Conservation (phyloP, 306 rosid species). For the Hippophae rhamnoides region DNA sequence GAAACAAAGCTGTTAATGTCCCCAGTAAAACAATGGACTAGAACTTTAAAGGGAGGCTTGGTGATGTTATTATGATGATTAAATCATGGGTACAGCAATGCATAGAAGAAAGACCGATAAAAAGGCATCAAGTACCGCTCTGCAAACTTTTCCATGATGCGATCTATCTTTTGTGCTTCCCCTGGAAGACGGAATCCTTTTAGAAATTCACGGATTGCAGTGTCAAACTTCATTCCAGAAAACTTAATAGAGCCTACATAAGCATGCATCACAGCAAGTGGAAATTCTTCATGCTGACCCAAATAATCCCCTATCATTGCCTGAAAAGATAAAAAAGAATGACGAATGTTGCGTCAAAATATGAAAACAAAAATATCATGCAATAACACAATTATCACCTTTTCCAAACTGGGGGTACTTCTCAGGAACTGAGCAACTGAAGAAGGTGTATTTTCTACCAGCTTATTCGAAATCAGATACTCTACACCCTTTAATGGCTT, state of each 20-base stretch:
- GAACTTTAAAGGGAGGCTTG: background rate
- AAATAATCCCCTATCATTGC: constrained; percentile 90
- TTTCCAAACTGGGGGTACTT: constrained; percentile 72
- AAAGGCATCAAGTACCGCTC: constrained; percentile 50
- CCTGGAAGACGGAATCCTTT: constrained; percentile 98
- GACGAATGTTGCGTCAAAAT: constrained; percentile 17
- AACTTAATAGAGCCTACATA: constrained; percentile 88
- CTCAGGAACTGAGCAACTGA: constrained; percentile 89
- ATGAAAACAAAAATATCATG: constrained; percentile 10
- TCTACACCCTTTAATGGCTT: constrained; percentile 80
- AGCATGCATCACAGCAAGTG: constrained; percentile 96
- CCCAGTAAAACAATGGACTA: too few relatives aligned
- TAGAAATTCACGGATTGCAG: constrained; percentile 95
- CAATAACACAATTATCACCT: constrained; percentile 47
- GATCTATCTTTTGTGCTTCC: constrained; percentile 99
- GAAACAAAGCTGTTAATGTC: too few relatives aligned
- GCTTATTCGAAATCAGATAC: constrained; percentile 69
- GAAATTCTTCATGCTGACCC: constrained; percentile 99
- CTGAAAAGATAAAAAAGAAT: constrained; percentile 33
- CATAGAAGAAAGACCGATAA: background rate
- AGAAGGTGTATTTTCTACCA: constrained; percentile 77
- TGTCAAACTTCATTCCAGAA: constrained; percentile 82
- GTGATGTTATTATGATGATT: background rate
- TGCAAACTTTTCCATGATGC: constrained; percentile 98
- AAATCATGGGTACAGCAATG: background rate